Base-by-base conservation (phyloP, 257 asterid species). In the Solanum ossicruentum region DNA sequence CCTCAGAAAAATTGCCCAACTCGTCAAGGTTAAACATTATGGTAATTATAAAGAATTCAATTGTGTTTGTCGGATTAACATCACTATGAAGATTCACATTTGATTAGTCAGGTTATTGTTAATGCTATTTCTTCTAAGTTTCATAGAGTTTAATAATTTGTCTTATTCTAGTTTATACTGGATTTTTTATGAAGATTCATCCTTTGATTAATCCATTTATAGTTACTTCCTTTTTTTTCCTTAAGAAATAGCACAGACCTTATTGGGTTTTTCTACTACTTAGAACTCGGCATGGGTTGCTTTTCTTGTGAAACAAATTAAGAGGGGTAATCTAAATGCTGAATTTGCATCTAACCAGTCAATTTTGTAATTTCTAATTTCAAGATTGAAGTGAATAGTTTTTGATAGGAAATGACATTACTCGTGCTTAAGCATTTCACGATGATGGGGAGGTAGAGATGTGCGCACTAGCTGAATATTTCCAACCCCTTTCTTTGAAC, bases 1-100 rank as follows among this genome's bases (percentile, higher is more conserved):
- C 20, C 91, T 93, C 43, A 88, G 75, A 89, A 96, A 86, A 89
- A 93, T 96, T 83, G 97, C 98, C 36, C 89, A 91, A 88, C 67
- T 92, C 54, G 94, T 95, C 67, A 83, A 86, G n/a, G 85, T 94
- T 84, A 93, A 92, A 87, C 89, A 83, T 85, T 95, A 86, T 85
- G 93, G 99, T 95, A 84, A 82, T 56, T 45, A 45, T 45, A 2
- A 45, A 45, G 51, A 45, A 45, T 45, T 45, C 41, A 36, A 36
- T 36, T 36, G 41, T 36, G 6, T 36, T 4, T 36, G 6, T 36
- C 16, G 15, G 60, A 26, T 23, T 83, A 9, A 6, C 28, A 49
- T 16, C 16, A 84, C 71, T n/a, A 1, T 32, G n/a, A 32, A 66
- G 81, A 75, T 75, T 47, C 55, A 47, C 21, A 4, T 63, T 66